These are phyloP conservation scores for Macrocystidia cucumis DNA, from an alignment of 1,284 basidiomycete species.

Conservation along the genomic window DNA sequence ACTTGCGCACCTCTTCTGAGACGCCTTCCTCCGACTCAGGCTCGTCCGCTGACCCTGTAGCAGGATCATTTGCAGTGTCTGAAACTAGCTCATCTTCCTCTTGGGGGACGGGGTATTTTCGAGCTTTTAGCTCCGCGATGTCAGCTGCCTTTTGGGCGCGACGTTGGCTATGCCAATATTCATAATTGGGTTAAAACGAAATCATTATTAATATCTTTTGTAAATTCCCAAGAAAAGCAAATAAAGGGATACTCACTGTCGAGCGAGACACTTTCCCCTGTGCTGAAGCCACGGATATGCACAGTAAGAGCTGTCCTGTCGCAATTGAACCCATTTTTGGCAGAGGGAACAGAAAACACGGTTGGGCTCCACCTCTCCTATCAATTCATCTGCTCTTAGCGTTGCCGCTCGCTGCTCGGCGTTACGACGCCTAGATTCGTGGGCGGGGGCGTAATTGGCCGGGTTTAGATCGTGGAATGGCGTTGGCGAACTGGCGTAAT, in stretches of 20 bases:
- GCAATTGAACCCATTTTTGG: conserved; percentile 70
- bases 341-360: conserved; percentile 68
- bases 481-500: conserved; percentile 15
- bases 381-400: conserved; percentile 52
- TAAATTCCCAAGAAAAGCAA: conserved; percentile 5
- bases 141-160: conserved; percentile 40
- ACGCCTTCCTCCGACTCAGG: conserved; percentile 32
- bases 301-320: conserved; percentile 67
- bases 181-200: too few species aligned
- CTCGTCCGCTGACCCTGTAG: conserved; percentile 11
- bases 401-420: conserved; percentile 68
- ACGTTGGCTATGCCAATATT: conserved; percentile 31
- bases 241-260: conserved; percentile 42
- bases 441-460: conserved; percentile 35
- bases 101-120: conserved; percentile 8
- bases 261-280: conserved; percentile 58
- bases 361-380: conserved; percentile 64
- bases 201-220: too few species aligned
- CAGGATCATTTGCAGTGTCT: conserved; percentile 14
- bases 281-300: conserved; percentile 75
- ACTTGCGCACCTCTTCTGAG: too few species aligned
- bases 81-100: conserved; percentile 30
- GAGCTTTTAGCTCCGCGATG: conserved; percentile 23
- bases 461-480: conserved; percentile 46
- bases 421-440: conserved; percentile 61